phyloP scores from a whole-genome alignment of 1,139 yeast species.

The Suhomyces bolitotheri region DNA sequence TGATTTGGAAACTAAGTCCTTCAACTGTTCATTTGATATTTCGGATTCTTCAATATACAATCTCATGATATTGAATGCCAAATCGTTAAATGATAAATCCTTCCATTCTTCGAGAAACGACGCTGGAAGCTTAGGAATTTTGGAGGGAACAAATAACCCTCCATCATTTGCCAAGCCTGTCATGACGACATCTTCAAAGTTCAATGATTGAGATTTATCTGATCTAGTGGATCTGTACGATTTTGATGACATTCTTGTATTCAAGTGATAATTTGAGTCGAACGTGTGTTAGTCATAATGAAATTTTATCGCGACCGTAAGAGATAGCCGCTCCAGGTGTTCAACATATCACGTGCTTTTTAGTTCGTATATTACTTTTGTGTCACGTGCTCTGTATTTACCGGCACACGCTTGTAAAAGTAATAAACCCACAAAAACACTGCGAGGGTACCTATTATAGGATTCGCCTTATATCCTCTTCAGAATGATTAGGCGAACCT shows the following conservation, averaged over 20 bases:
- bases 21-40: conserved; percentile 69
- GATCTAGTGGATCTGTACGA: conserved; percentile 89
- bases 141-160: conserved; percentile 87
- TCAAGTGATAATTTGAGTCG: background rate
- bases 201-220: conserved; percentile 49
- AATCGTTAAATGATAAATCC: conserved; percentile 72
- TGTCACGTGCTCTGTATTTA: too few species aligned
- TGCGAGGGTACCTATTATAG: too few species aligned
- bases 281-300: conserved; percentile 8
- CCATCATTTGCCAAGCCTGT: conserved; percentile 96
- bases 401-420: too few species aligned
- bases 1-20: conserved; percentile 61
- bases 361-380: too few species aligned
- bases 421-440: too few species aligned
- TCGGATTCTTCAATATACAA: conserved; percentile 70
- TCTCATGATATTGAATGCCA: conserved; percentile 84
- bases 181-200: conserved; percentile 91
- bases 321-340: too few species aligned
- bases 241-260: conserved; percentile 38
- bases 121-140: conserved; percentile 67
- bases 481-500: conserved; percentile 13
- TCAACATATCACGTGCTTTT: too few species aligned
- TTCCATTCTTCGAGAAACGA: conserved; percentile 69
- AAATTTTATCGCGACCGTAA: conserved; percentile 7
- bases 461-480: background rate